Evolutionary conservation across 2,329 filamentous ascomycete species (phyloP), one percentile per base, ranked within the genome.

Genomic region (Aspergillus pseudoglaucus): DNA sequence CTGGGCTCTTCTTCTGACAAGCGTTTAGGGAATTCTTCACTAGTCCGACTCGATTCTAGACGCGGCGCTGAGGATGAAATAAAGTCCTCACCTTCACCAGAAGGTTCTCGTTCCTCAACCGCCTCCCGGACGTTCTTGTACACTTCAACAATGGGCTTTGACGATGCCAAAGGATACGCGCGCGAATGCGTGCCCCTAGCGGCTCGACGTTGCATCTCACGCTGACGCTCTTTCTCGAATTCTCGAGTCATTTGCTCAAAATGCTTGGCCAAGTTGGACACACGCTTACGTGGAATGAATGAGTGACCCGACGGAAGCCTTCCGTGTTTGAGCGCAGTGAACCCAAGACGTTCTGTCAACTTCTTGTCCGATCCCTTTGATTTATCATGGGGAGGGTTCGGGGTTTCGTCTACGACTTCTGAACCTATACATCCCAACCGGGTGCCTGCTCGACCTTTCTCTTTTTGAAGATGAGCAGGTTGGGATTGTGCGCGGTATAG

Each of bases 241-340:
- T 98, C 94, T 20, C 90, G 85, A 58, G 90, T 96, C 48, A 98
- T 77, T 66, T 97, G 90, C 67, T 98, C 94, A 63, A 98, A 97
- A 65, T 97, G 93, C 58, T 88, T 88, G 15, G 93, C 89, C 44
- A 98, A 76, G n/a, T 85, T 90, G 7, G 90, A 94, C 2, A 98
- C 93, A 59, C 87, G 88, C 3, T 87, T 82, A 45, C 93, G 83
- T 23, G 90, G 90, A 51, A 98, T 97, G 38, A 91, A 78, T 1
- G 93, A 97, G 30, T 77, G 74, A 0, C 66, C 66, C 3, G 71
- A 63, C 3, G 72, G 53, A 38, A 73, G 60, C 52, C 79, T 79
- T 32, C 69, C 64, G 49, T 71, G 69, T 61, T 90, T 91, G 48
- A 88, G 69, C 3, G 81, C 75, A 23, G 75, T 76, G 1, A 91